phyloP scores from a whole-genome alignment of 177 flowering plant genomes.

The Vitis hybrid region DNA sequence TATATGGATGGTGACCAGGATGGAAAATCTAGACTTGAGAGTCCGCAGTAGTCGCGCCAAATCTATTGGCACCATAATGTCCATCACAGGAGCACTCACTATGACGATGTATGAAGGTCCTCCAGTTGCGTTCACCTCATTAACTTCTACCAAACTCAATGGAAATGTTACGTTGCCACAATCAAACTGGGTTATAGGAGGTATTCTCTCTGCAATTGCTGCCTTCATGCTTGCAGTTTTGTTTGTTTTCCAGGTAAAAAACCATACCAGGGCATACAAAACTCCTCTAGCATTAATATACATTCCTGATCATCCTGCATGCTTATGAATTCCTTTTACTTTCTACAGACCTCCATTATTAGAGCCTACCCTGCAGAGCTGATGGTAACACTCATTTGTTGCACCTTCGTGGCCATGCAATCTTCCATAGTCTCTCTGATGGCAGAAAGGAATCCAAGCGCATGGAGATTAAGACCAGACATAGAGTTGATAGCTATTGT shows the following conservation, averaged over 20 bases:
- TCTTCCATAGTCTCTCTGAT: slow-evolving; percentile 17
- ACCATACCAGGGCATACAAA: not conserved
- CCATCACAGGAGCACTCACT: slow-evolving; percentile 18
- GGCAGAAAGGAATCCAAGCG: slow-evolving; percentile 10
- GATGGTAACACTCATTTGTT: slow-evolving; percentile 7
- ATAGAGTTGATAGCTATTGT: slow-evolving; percentile 15
- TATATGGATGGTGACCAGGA: slow-evolving; percentile 1
- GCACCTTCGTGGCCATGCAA: slow-evolving; percentile 14
- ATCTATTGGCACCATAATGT: slow-evolving; percentile 12
- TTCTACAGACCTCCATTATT: slow-evolving; percentile 15
- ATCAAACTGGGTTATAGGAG: slow-evolving; percentile 18
- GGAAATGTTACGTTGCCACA: not conserved
- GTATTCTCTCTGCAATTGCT: slow-evolving; percentile 7
- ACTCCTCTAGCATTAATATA: not conserved
- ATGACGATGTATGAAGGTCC: slow-evolving; percentile 20
- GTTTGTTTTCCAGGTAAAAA: slow-evolving; percentile 13
- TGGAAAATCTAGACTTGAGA: slow-evolving; percentile 15
- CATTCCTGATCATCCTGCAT: not conserved
- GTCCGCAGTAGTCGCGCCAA: slow-evolving; percentile 10
- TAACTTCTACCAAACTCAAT: not conserved
- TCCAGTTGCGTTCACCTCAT: not conserved
- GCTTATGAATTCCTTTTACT: not conserved
- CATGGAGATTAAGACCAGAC: slow-evolving; percentile 24
- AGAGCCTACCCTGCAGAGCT: slow-evolving; percentile 25
- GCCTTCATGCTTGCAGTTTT: slow-evolving; percentile 4